Base-by-base conservation (phyloP, 768 basidiomycete genomes). In the Galerina marginata region DNA sequence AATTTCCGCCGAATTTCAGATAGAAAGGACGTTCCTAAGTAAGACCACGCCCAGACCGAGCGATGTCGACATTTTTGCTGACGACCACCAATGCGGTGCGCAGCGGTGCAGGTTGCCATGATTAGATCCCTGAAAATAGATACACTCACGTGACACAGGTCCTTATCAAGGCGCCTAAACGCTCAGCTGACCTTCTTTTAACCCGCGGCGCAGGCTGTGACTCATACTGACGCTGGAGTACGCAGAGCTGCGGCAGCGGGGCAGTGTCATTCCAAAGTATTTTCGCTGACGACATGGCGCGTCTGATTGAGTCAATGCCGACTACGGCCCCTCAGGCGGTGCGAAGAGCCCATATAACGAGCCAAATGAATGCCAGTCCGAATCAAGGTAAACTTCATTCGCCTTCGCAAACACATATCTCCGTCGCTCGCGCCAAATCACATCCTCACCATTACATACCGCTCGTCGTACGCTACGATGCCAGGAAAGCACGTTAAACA, bases 401-500 rank as follows among this genome's bases (percentile, higher is more conserved):
- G 38, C 43, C 60, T 53, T 40, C 56, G 43, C 44, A 42, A 25
- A 33, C 56, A 40, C 55, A 54, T 54, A 58, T 47, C 51, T 54
- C 49, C 47, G 49, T 44, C 23, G 16, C 42, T 11, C 42, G 42
- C 23, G 45, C 43, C 16, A 55, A 25, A 36, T 37, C 29, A 29
- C 39, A 16, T 15, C 42, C 33, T 20, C 46, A 47, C 54, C 11
- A 44, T n/a, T 26, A 15, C 40, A 7, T 29, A 9, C 10, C 42
- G 15, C 14, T 47, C 29, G 29, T 33, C 29, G 29, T 33, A 33
- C 29, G 5, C 47, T 37, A 63, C 61, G 44, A 74, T 73, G 74
- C 71, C 74, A 6, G 72, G 69, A 40, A 72, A 68, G 60, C 69
- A 65, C 54, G 55, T 61, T 38, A 72, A 68, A 59, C 69, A 67